A percentile compares a stretch with the other conserved stretches of the same genome.
Conservation (phyloP, 495 filamentous ascomycete genomes). For the Penicillium maclennaniae region DNA sequence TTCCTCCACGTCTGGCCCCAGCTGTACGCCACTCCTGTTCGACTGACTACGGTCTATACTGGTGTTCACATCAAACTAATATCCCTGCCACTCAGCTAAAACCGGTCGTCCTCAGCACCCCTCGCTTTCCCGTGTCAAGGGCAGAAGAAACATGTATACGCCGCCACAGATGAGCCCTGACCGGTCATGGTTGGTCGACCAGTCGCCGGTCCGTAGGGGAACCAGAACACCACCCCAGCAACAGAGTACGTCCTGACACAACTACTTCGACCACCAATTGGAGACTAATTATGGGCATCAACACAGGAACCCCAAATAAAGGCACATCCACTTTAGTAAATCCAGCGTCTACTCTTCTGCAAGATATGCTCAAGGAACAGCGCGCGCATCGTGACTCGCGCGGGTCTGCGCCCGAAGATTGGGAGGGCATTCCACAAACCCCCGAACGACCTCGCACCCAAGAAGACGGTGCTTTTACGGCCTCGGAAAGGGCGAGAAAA, state of each 20-base stretch:
- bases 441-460: slow-evolving; percentile 30
- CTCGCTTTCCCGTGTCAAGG: slow-evolving; percentile 38
- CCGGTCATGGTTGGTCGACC: slow-evolving; percentile 36
- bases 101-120: slow-evolving; percentile 31
- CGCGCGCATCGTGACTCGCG: slow-evolving; percentile 38
- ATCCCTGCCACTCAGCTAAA: slow-evolving; percentile 10
- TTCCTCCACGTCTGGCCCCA: slow-evolving; percentile 20
- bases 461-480: slow-evolving; percentile 32
- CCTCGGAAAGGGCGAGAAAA: slow-evolving; percentile 35
- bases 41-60: background rate
- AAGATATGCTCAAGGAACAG: slow-evolving; percentile 48
- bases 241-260: slow-evolving; percentile 13
- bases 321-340: slow-evolving; percentile 35
- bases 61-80: background rate
- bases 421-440: slow-evolving; percentile 23
- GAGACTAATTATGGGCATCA: background rate
- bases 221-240: slow-evolving; percentile 21
- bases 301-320: slow-evolving; percentile 28
- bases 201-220: slow-evolving; percentile 23
- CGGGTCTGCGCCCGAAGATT: slow-evolving; percentile 23
- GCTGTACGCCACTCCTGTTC: slow-evolving; percentile 16
- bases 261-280: background rate
- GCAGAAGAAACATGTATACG: slow-evolving; percentile 36
- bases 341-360: slow-evolving; percentile 43
- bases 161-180: slow-evolving; percentile 29